Base-by-base conservation (phyloP, 2,329 filamentous ascomycete genomes). In the Pseudophaeomoniella oleicola region DNA sequence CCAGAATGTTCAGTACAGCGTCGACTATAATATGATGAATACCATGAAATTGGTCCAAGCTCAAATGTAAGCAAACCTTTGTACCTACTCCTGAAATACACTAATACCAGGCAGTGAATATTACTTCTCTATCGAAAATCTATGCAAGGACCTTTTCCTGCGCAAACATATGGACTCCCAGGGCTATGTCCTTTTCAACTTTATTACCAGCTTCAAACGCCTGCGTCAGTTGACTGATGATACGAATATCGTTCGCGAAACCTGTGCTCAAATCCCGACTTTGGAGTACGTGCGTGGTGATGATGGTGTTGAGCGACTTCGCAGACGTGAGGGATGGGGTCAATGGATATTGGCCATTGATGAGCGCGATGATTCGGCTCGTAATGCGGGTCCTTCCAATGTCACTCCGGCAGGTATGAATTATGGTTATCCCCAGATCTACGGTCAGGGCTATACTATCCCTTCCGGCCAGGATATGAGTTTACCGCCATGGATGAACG, bases 101-200 rank as follows among this genome's bases (percentile, higher is more conserved):
- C 43, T 30, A 54, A 44, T 63, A 71, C 6, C n/a, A 9, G 9
- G 9, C 52, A 71, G 86, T 27, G 85, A 94, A 51, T 98, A 94
- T 64, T 98, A 98, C 60, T 94, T 98, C 61, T 96, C 88, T 0
- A 72, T 94, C 17, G 83, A 94, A 51, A 98, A 98, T 54, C 69
- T 96, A 35, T 82, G 84, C 69, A 94, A 94, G 60, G 90, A 98
- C 52, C 69, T 83, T 51, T 96, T 77, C 58, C 68, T 98, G 40
- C 79, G 90, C 39, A 78, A 75, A 50, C 78, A 87, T 48, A 96
- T 98, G 90, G 88, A 98, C 54, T 83, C 81, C 1, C 83, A 96
- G 56, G 90, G 90, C 13, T 96, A 87, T 51, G 87, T 94, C 11
- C 77, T 75, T 35, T 63, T 98, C 36, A 68, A 71, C 19, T 72